A percentile compares a stretch with the other conserved stretches of the same genome.
Evolutionary conservation across 768 basidiomycete species (phyloP).

Genomic region (Pulveroboletus sp.): DNA sequence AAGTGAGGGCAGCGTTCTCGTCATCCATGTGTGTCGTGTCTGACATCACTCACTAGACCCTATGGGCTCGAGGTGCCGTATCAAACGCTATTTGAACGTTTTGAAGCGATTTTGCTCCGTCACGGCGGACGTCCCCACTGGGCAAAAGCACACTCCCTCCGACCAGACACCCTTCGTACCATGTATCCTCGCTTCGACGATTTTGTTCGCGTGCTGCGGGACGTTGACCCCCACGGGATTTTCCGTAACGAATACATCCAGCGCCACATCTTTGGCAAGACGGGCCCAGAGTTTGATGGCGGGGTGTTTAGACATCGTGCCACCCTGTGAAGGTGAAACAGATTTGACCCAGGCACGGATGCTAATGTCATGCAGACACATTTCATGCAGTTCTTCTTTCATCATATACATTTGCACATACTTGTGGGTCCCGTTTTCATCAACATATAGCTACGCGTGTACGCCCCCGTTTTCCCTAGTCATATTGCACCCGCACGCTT

Average conservation of each 20-base stretch:
- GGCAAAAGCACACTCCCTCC: slow-evolving; percentile 85
- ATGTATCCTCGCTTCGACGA: slow-evolving; percentile 82
- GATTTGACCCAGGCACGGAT: background rate
- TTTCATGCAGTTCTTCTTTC: too few species aligned
- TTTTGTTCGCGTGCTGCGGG: slow-evolving; percentile 60
- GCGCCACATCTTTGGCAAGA: slow-evolving; percentile 76
- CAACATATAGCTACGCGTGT: slow-evolving; percentile 8
- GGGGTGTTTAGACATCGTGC: slow-evolving; percentile 43
- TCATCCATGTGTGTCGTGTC: background rate
- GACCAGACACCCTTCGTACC: slow-evolving; percentile 54
- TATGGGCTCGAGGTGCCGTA: slow-evolving; percentile 84
- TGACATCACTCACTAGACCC: slow-evolving; percentile 47
- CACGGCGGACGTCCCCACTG: slow-evolving; percentile 89
- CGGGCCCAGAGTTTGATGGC: slow-evolving; percentile 34
- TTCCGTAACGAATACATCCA: slow-evolving; percentile 88
- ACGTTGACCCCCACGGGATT: slow-evolving; percentile 69
- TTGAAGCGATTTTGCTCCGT: slow-evolving; percentile 63
- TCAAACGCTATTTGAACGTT: slow-evolving; percentile 66
- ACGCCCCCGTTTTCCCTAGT: slow-evolving; percentile 9
- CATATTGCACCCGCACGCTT: slow-evolving; percentile 4
- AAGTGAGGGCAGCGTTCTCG: slow-evolving; percentile 52
- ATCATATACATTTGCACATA: background rate
- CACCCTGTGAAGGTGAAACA: slow-evolving; percentile 6
- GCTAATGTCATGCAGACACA: background rate
- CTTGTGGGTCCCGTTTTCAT: background rate